These are phyloP conservation scores for Aspergillus chevalieri DNA, from an alignment of 2,329 filamentous ascomycete species.

Conservation along the genomic window DNA sequence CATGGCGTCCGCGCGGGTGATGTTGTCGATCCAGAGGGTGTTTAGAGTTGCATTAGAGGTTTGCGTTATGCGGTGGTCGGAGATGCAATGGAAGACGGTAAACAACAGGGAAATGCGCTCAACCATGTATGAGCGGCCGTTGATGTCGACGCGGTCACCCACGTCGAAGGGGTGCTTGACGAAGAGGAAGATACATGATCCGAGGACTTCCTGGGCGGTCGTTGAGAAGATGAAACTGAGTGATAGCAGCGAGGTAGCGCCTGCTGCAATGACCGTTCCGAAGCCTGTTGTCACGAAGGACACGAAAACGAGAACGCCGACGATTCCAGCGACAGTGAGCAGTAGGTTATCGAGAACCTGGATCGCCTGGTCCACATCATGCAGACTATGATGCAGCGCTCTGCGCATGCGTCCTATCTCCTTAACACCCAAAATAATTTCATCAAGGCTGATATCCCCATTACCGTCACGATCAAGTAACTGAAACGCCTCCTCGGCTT, in stretches of 20 bases:
- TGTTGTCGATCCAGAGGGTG: conserved; percentile 89
- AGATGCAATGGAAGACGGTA: conserved; percentile 80
- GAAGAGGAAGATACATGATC: conserved; percentile 96
- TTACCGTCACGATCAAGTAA: conserved; percentile 82
- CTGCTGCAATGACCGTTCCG: conserved; percentile 76
- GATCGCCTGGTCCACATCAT: conserved; percentile 93
- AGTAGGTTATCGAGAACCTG: conserved; percentile 83
- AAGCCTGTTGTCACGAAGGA: conserved; percentile 86
- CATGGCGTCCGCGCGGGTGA: conserved; percentile 87
- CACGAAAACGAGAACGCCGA: conserved; percentile 80
- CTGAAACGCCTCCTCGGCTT: conserved; percentile 80
- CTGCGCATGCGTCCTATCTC: conserved; percentile 83
- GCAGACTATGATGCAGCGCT: conserved; percentile 86
- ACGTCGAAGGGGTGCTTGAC: conserved; percentile 98
- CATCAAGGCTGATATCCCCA: conserved; percentile 88
- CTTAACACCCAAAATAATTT: conserved; percentile 83
- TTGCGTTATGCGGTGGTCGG: conserved; percentile 71
- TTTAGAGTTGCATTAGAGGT: conserved; percentile 91
- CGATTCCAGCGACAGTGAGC: conserved; percentile 70
- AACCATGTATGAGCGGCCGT: conserved; percentile 63
- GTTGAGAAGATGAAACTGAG: conserved; percentile 95
- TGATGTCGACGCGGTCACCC: conserved; percentile 84
- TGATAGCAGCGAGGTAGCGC: conserved; percentile 85
- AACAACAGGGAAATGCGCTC: conserved; percentile 93
- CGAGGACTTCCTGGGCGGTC: conserved; percentile 90